phyloP scores from a whole-genome alignment of 2,329 filamentous ascomycete genomes.

The Chalaropsis ovoidea region DNA sequence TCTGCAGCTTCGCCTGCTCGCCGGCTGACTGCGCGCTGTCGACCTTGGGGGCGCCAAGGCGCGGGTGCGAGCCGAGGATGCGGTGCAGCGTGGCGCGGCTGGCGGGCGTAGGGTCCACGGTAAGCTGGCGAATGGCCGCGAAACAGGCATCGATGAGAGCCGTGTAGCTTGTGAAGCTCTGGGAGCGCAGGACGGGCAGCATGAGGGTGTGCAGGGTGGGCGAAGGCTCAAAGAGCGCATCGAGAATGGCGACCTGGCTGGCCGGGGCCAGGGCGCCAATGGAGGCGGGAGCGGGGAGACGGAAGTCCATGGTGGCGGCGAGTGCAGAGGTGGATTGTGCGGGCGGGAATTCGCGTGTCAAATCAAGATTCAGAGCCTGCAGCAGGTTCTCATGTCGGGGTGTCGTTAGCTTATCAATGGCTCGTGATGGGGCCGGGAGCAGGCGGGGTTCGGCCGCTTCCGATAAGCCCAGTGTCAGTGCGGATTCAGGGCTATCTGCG shows the following conservation, averaged over 20 bases:
- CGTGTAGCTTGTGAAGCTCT: constrained; percentile 54
- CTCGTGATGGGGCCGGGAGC: not conserved
- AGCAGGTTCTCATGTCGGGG: not conserved
- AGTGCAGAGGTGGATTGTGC: not conserved
- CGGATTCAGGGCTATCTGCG: not conserved
- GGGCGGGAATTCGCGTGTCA: not conserved
- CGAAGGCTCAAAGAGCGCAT: constrained; percentile 78
- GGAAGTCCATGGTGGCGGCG: not conserved
- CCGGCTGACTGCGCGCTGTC: constrained; percentile 71
- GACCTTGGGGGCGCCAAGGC: constrained; percentile 69
- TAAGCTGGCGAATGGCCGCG: constrained; percentile 41
- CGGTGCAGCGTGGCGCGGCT: constrained; percentile 47
- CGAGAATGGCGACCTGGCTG: constrained; percentile 51
- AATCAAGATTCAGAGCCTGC: not conserved
- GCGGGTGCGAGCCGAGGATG: constrained; percentile 72
- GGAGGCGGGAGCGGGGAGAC: constrained; percentile 34
- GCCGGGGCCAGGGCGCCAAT: constrained; percentile 47
- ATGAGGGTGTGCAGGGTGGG: constrained; percentile 62
- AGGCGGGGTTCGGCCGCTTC: constrained; percentile 13
- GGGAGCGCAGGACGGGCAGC: constrained; percentile 51
- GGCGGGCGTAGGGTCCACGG: constrained; percentile 44
- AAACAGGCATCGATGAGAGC: constrained; percentile 59
- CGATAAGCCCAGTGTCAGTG: constrained; percentile 3
- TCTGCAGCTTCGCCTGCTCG: constrained; percentile 69
- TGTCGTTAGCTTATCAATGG: not conserved